Percentiles rank a stretch among this genome's conserved stretches.
phyloP scores from a whole-genome alignment of 352 stramenopile species.

The Phytophthora crassamura region DNA sequence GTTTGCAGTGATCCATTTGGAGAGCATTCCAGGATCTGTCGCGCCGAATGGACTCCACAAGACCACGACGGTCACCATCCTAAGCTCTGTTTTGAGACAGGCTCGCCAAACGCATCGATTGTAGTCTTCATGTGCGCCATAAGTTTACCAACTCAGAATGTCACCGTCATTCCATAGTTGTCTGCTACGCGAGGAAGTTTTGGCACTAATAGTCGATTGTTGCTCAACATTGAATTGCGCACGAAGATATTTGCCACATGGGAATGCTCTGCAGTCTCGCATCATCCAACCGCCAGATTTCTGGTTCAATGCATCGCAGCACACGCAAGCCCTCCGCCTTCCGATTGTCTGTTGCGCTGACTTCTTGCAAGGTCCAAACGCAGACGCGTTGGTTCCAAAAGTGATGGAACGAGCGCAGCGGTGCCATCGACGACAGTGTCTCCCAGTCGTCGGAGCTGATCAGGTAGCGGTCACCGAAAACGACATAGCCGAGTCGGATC shows the following conservation, averaged over 20 bases:
- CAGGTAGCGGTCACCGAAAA: constrained; percentile 31
- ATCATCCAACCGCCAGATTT: constrained; percentile 31
- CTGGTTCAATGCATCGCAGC: background rate
- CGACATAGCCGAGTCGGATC: constrained; percentile 30
- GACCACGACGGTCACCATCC: too few species aligned
- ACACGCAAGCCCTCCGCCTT: background rate
- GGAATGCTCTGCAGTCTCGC: constrained; percentile 2
- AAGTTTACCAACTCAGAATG: too few species aligned
- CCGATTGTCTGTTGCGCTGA: background rate
- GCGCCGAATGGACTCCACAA: too few species aligned
- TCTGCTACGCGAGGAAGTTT: too few species aligned
- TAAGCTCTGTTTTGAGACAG: too few species aligned
- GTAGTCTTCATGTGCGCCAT: too few species aligned
- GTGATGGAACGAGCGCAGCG: constrained; percentile 16
- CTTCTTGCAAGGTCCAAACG: constrained; percentile 18
- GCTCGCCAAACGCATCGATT: too few species aligned
- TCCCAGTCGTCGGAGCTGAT: constrained; percentile 34
- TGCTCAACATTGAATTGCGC: constrained; percentile 11
- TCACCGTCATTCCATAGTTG: too few species aligned
- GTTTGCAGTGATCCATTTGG: too few species aligned
- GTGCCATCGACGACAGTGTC: constrained; percentile 17
- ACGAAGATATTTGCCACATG: constrained; percentile 4
- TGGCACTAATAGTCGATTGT: too few species aligned
- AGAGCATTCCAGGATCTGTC: too few species aligned
- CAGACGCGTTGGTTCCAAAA: constrained; percentile 38